Evolutionary conservation across 2,329 filamentous ascomycete genomes (phyloP).

Genomic region (Penicillium sp.): DNA sequence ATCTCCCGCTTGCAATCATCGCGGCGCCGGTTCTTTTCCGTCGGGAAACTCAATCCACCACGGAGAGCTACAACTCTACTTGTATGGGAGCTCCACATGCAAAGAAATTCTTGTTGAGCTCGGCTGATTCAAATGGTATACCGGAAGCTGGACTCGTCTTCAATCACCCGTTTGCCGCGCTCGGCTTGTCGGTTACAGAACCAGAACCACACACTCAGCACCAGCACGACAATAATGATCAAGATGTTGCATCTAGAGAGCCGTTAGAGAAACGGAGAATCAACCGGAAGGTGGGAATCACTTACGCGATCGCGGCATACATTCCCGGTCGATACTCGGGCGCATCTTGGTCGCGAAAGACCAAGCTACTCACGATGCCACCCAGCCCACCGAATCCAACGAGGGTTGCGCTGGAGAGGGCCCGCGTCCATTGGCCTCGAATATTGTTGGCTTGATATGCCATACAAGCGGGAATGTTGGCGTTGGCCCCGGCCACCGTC

Average conservation of each 20-base stretch:
- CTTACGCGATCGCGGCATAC: no score
- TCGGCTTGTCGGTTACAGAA: slow-evolving; percentile 33
- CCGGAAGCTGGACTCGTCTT: slow-evolving; percentile 34
- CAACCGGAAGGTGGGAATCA: slow-evolving; percentile 1
- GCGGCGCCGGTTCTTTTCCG: no score
- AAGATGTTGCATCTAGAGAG: slow-evolving; percentile 30
- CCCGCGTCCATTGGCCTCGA: slow-evolving; percentile 81
- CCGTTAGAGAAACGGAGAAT: slow-evolving; percentile 1
- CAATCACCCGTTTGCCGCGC: slow-evolving; percentile 31
- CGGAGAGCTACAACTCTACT: no score
- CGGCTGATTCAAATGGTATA: slow-evolving; percentile 27
- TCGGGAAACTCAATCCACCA: no score
- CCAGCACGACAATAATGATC: slow-evolving; percentile 27
- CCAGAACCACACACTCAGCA: slow-evolving; percentile 31
- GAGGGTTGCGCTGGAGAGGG: slow-evolving; percentile 68
- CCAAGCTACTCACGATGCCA: slow-evolving; percentile 67
- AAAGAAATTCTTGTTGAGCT: no score
- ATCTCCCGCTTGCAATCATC: no score
- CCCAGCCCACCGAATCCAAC: slow-evolving; percentile 73
- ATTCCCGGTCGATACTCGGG: slow-evolving; percentile 34
- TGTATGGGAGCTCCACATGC: no score
- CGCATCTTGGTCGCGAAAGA: slow-evolving; percentile 54
- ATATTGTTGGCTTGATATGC: slow-evolving; percentile 85
- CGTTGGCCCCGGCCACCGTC: slow-evolving; percentile 68
- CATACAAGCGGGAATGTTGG: slow-evolving; percentile 68